Evolutionary conservation across 1,139 yeast genomes (phyloP).

Genomic region (Zygosaccharomyces pseudobailii): DNA sequence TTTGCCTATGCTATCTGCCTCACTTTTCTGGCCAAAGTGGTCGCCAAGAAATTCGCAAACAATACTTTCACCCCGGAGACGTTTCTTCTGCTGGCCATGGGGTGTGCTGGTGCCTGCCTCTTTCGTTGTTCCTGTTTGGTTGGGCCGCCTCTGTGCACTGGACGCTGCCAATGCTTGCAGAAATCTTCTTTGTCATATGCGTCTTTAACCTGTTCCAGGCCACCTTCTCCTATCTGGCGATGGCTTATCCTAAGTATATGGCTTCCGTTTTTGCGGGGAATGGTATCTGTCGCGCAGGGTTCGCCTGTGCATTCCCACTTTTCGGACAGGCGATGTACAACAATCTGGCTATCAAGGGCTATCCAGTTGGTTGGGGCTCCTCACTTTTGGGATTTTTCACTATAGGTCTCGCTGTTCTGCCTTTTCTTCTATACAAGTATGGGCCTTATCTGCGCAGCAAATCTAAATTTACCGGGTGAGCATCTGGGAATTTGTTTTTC

Average conservation of each 20-base stretch:
- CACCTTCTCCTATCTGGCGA: constrained; percentile 26
- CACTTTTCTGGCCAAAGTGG: constrained; percentile 5
- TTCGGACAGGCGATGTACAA: constrained; percentile 49
- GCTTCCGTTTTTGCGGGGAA: constrained; percentile 60
- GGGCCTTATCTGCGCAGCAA: constrained; percentile 48
- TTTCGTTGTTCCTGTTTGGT: constrained; percentile 44
- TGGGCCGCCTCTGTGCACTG: constrained; percentile 45
- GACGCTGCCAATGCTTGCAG: constrained; percentile 42
- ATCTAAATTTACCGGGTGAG: constrained; percentile 23
- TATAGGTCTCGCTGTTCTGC: constrained; percentile 41
- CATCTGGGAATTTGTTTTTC: background rate
- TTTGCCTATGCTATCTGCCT: constrained; percentile 21
- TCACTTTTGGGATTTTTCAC: constrained; percentile 44
- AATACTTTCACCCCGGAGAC: constrained; percentile 37
- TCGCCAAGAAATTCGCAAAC: constrained; percentile 28
- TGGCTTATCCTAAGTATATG: constrained; percentile 39
- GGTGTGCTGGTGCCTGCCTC: constrained; percentile 41
- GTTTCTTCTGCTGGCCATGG: constrained; percentile 41
- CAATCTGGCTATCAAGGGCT: constrained; percentile 41
- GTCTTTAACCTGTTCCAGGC: constrained; percentile 40
- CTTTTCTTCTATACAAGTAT: constrained; percentile 43
- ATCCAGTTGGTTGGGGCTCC: constrained; percentile 54
- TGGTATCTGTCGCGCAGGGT: constrained; percentile 46
- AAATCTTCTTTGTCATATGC: constrained; percentile 36
- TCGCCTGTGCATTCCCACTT: constrained; percentile 59